Conservation (phyloP, 2,329 filamentous ascomycete species). For the Neonectria faginata region DNA sequence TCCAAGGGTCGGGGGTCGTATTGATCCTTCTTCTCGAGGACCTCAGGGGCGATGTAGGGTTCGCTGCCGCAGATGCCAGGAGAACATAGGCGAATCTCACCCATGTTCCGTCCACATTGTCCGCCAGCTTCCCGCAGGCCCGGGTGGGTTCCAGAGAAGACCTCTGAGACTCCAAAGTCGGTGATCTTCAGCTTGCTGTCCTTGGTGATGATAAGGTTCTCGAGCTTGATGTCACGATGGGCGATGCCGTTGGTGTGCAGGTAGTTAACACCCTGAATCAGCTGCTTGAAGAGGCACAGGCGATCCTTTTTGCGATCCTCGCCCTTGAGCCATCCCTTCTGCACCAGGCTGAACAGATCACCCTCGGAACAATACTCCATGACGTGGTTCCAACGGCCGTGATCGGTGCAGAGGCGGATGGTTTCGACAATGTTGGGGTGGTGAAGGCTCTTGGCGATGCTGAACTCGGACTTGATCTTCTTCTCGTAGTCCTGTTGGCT, state of each 20-base stretch:
- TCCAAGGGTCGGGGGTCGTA: constrained; percentile 84
- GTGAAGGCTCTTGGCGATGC: constrained; percentile 84
- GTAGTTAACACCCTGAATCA: constrained; percentile 84
- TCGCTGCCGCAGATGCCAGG: constrained; percentile 87
- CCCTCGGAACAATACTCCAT: constrained; percentile 93
- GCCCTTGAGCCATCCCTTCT: constrained; percentile 74
- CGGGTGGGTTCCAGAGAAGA: constrained; percentile 85
- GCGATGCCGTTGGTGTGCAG: constrained; percentile 87
- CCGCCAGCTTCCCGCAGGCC: constrained; percentile 79
- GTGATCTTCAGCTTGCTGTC: constrained; percentile 90
- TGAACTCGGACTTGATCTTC: constrained; percentile 93
- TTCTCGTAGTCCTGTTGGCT: constrained; percentile 81
- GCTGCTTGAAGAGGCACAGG: constrained; percentile 89
- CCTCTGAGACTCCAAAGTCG: constrained; percentile 90
- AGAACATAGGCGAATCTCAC: constrained; percentile 75
- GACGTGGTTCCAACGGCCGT: constrained; percentile 86
- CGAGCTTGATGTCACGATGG: constrained; percentile 90
- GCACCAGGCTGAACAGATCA: constrained; percentile 81
- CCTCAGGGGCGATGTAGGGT: constrained; percentile 90
- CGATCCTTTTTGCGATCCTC: constrained; percentile 76
- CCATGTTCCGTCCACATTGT: constrained; percentile 79
- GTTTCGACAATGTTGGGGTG: constrained; percentile 91
- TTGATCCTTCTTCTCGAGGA: constrained; percentile 73
- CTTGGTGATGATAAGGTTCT: constrained; percentile 83
- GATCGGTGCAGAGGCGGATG: constrained; percentile 78